These are phyloP conservation scores for Amanita phalloides DNA, from an alignment of 768 basidiomycete genomes.

Conservation along the genomic window DNA sequence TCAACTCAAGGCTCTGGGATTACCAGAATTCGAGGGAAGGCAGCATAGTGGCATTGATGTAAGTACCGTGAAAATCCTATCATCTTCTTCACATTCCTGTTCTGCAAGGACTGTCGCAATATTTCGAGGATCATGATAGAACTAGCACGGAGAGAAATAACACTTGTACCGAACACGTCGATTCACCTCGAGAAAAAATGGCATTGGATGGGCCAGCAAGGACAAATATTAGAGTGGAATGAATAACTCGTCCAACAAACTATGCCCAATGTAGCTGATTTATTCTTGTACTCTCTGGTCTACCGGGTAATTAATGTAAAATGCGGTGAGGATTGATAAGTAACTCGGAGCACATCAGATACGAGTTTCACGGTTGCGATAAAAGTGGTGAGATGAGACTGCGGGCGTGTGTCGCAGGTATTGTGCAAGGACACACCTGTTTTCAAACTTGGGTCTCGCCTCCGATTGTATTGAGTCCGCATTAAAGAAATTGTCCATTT, in stretches of 20 bases:
- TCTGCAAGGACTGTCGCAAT: conserved; percentile 66
- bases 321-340: too few species aligned
- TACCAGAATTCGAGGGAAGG: conserved; percentile 73
- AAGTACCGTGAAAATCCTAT: conserved; percentile 21
- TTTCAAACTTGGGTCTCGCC: too few species aligned
- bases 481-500: background rate
- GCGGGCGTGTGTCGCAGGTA: too few species aligned
- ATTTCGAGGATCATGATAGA: conserved; percentile 73
- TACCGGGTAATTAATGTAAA: background rate
- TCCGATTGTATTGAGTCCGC: background rate
- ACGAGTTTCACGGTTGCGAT: too few species aligned
- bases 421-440: too few species aligned
- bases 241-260: background rate
- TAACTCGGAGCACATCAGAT: too few species aligned
- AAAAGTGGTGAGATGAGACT: too few species aligned
- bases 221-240: conserved; percentile 36
- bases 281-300: background rate
- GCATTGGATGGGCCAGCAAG: conserved; percentile 80
- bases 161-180: conserved; percentile 63
- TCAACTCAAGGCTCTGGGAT: conserved; percentile 64
- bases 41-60: conserved; percentile 89
- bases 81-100: conserved; percentile 5
- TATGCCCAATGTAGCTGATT: background rate
- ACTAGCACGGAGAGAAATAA: conserved; percentile 58
- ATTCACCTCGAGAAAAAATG: conserved; percentile 59